Evolutionary conservation across 164 flowering plant species (phyloP), one percentile per base, ranked within the genome.

Genomic region (Sedum album): DNA sequence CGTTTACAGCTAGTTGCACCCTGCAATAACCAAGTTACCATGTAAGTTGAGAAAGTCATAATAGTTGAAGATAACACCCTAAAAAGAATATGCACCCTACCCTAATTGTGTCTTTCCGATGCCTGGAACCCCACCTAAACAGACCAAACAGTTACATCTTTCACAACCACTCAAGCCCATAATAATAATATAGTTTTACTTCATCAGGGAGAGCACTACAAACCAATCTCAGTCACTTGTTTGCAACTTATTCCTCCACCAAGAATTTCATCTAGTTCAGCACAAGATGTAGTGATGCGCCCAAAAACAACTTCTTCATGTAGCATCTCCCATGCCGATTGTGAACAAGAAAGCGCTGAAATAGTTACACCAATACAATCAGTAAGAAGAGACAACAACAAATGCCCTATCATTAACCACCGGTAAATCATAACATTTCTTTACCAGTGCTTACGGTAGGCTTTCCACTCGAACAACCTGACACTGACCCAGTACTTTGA

Each of bases 91-190:
- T 21, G 61, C 66, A 35, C 35, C 82, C 75, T 86, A 94, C 98
- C 98, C 97, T 48, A 94, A 72, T 74, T 94, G 97, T 67, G 96
- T 94, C 84, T 94, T 94, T 61, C 98, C 98, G 67, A 94, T 91
- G 60, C 98, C 98, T 17, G 98, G 97, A 23, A 91, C 87, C 67
- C 98, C 98, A 81, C 98, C 98, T 94, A 78, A 66, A 78, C 60
- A 66, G 36, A 76, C 41, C 46, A 77, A 67, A 2, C 61, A 9
- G 13, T 39, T 41, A 63, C 41, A 68, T 17, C 41, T 11, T 38
- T 18, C 20, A 28, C 39, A 73, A 44, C 31, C 15, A 21, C n/a
- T 35, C 68, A 33, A 64, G 36, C n/a, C n/a, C n/a, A n/a, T n/a
- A n/a, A n/a, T n/a, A n/a, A n/a, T n/a, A n/a, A 68, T 35, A 38